These are phyloP conservation scores for Chloranthus sessilifolius DNA, from an alignment of 164 flowering plant genomes.

Conservation along the genomic window DNA sequence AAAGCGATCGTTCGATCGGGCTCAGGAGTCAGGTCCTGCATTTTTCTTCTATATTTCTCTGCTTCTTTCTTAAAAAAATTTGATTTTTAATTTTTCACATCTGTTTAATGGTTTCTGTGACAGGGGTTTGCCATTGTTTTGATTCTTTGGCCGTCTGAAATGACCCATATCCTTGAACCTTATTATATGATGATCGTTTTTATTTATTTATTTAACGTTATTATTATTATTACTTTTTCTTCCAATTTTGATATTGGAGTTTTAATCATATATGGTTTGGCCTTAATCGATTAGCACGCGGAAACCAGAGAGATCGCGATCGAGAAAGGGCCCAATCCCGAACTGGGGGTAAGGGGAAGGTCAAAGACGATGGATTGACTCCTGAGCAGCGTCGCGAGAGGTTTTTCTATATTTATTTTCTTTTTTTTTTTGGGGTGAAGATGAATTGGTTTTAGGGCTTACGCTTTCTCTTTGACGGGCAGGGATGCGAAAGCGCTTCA, in stretches of 20 bases:
- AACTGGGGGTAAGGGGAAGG: slow-evolving; percentile 19
- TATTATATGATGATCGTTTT: neutral
- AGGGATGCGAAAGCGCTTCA: slow-evolving; percentile 91
- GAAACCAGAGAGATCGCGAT: slow-evolving; percentile 43
- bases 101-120: neutral
- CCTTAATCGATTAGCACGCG: slow-evolving; percentile 34
- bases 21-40: no score
- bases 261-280: slow-evolving; percentile 9
- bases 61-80: no score
- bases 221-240: neutral
- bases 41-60: no score
- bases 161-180: neutral
- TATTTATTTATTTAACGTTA: neutral
- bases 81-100: no score
- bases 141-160: neutral
- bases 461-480: neutral
- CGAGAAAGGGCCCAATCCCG: slow-evolving; percentile 51
- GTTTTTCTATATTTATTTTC: slow-evolving; percentile 18
- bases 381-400: slow-evolving; percentile 83
- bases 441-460: neutral
- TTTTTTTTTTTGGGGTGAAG: neutral
- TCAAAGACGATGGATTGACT: slow-evolving; percentile 53
- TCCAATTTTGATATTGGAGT: neutral
- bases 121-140: neutral
- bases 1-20: no score